phyloP scores from a whole-genome alignment of 2,329 filamentous ascomycete species.

The Pseudogymnoascus sp. region DNA sequence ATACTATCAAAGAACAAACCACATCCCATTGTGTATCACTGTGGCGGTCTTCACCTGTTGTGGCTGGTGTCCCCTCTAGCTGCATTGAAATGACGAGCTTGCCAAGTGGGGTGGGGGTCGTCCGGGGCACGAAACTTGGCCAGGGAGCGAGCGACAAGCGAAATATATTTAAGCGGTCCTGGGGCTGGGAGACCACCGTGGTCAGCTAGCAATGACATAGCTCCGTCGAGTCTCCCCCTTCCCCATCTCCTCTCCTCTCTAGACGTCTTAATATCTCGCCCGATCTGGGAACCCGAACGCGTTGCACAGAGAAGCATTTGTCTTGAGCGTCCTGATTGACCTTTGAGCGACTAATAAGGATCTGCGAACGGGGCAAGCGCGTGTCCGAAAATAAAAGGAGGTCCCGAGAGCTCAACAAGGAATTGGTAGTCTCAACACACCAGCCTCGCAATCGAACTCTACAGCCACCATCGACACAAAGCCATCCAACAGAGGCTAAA shows the following conservation, averaged over 20 bases:
- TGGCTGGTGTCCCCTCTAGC: not conserved
- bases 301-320: not conserved
- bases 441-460: not conserved
- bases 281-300: not conserved
- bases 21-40: not conserved
- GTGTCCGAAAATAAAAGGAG: not conserved
- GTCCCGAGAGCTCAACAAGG: not conserved
- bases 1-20: not conserved
- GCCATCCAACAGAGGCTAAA: not conserved
- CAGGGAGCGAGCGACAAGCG: not conserved
- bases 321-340: not conserved
- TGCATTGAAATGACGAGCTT: constrained; percentile 3
- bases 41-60: not conserved
- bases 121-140: not conserved
- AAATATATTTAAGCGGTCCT: not conserved
- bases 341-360: not conserved
- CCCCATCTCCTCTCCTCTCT: not conserved
- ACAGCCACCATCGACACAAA: not conserved
- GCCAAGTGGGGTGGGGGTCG: not conserved
- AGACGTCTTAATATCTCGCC: not conserved
- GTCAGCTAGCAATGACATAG: not conserved
- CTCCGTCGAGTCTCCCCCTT: not conserved
- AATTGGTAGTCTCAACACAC: not conserved
- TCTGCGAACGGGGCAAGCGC: not conserved
- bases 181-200: not conserved